Base-by-base conservation (phyloP, 1,284 basidiomycete species). In the Cryptococcus sp. region DNA sequence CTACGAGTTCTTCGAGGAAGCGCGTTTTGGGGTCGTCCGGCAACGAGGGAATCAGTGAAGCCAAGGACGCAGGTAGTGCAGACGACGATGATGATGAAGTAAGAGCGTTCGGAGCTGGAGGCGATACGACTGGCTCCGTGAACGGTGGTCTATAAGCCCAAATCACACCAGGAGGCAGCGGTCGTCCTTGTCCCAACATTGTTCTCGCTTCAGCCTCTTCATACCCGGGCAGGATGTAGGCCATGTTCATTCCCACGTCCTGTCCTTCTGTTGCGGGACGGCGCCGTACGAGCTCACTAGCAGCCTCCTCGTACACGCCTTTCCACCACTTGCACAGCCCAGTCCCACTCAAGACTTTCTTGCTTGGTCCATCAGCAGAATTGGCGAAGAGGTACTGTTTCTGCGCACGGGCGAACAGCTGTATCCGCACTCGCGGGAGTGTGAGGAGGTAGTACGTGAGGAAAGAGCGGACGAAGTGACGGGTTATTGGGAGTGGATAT, bases 291-390 rank as follows among this genome's bases (percentile, higher is more conserved):
- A 82, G 63, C 45, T 82, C 81, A 47, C 60, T 67, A 1, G 83
- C 85, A 10, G 87, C 85, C 22, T 82, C 79, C 57, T 83, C 82
- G 50, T 92, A 78, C 20, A 89, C 81, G 19, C 84, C 82, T 72
- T 89, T 89, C 95, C 95, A 99, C 95, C 95, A 99, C 50, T 82
- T 86, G 74, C 93, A 93, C 1, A 99, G 83, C 64, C 84, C 84
- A 25, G 87, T 82, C 69, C 97, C 95, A 39, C 84, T 84, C 52
- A 95, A 78, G 1, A 90, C 87, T 23, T 82, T 84, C 80, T 98
- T 98, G 20, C 84, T 84, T 1, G 77, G 47, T 65, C 85, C 88
- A 25, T 92, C 86, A 3, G 85, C 81, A n/a, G 90, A 92, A 71
- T 93, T 92, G 0, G 94, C 90, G 75, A 99, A 98, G 30, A 99